Conservation (phyloP, 306 rosid genomes). For the Arachis hypogaea region DNA sequence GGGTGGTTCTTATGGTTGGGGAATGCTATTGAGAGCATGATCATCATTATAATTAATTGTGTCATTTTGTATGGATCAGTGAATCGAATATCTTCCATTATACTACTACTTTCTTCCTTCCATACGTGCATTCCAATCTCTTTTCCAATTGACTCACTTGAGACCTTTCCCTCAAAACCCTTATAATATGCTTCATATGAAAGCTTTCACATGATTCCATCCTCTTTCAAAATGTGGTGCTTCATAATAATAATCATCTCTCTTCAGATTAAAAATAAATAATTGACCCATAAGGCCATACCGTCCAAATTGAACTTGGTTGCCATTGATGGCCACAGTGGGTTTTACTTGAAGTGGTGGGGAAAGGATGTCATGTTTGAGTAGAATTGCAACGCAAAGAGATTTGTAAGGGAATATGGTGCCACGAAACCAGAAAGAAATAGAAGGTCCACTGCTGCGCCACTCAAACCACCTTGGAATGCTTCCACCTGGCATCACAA, state of each 20-base stretch:
- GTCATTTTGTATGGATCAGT: background rate
- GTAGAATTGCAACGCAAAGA: background rate
- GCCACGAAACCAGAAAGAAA: background rate
- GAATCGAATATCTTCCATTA: too few relatives aligned
- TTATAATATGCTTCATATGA: background rate
- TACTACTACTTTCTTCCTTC: too few relatives aligned
- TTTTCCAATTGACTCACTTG: background rate
- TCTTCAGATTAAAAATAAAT: too few relatives aligned
- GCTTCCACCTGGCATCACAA: background rate
- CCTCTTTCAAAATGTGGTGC: background rate
- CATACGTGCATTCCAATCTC: background rate
- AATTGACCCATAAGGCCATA: too few relatives aligned
- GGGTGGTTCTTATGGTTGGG: too few relatives aligned
- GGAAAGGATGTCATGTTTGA: too few relatives aligned
- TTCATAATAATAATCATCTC: background rate
- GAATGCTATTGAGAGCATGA: too few relatives aligned
- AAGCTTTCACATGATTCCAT: background rate
- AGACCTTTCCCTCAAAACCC: too few relatives aligned
- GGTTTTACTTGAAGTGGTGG: too few relatives aligned
- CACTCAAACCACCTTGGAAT: constrained; percentile 1
- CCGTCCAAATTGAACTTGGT: too few relatives aligned
- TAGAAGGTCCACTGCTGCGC: background rate
- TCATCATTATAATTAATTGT: background rate
- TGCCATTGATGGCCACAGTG: background rate
- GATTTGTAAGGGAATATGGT: background rate